A percentile compares a stretch with the other conserved stretches of the same genome.
Conservation (phyloP, 345 rosid species). For the Litchi chinensis region DNA sequence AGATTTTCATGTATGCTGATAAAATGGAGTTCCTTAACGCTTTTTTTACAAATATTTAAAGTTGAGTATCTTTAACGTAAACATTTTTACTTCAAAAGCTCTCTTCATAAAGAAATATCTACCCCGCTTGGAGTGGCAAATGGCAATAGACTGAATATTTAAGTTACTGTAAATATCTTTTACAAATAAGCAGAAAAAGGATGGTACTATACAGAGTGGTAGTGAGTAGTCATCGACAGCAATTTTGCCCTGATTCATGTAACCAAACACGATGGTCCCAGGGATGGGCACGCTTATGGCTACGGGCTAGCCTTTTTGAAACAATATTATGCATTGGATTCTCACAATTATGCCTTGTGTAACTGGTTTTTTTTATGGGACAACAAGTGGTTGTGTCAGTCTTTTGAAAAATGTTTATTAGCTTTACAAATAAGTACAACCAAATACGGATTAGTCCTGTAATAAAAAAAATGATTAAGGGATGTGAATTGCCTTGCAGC, state of each 20-base stretch:
- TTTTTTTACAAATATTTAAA: no score
- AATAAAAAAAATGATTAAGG: slow-evolving; percentile 19
- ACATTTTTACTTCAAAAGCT: no score
- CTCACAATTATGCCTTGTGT: slow-evolving; percentile 28
- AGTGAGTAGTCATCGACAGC: neutral
- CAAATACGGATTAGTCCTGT: slow-evolving; percentile 32
- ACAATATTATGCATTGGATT: slow-evolving; percentile 44
- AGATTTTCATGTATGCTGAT: no score
- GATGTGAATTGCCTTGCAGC: slow-evolving; percentile 20
- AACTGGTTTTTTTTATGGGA: slow-evolving; percentile 7
- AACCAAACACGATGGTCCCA: slow-evolving; percentile 15
- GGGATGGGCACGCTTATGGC: slow-evolving; percentile 29
- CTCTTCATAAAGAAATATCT: no score
- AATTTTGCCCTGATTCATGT: neutral
- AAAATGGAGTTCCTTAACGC: no score
- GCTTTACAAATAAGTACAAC: slow-evolving; percentile 29
- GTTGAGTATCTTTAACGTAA: no score
- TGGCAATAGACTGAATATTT: no score
- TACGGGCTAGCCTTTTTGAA: slow-evolving; percentile 30
- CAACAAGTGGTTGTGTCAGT: slow-evolving; percentile 13
- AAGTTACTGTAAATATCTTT: no score
- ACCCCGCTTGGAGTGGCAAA: no score
- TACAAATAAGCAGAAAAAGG: neutral
- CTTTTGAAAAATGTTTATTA: slow-evolving; percentile 12
- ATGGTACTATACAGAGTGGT: neutral